A percentile compares a stretch with the other conserved stretches of the same genome.
Conservation (phyloP, 2,329 filamentous ascomycete genomes). For the Stemphylium vesicarium region DNA sequence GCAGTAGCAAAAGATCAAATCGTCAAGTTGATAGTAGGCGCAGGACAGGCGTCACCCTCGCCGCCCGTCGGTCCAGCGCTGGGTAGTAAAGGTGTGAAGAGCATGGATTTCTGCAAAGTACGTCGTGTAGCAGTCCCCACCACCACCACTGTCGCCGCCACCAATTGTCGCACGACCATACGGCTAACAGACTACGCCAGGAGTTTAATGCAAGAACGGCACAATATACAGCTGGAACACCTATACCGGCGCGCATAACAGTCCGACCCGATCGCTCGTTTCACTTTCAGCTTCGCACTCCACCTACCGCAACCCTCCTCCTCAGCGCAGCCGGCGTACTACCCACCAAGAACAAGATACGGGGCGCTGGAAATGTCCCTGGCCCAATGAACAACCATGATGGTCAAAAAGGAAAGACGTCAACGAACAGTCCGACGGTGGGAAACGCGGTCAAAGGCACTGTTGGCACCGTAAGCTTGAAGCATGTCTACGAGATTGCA, state of each 20-base stretch:
- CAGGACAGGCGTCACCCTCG: constrained; percentile 91
- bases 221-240: constrained; percentile 80
- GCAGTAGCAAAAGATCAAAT: constrained; percentile 58
- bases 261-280: constrained; percentile 94
- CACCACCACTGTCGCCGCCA: not conserved
- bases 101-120: constrained; percentile 92
- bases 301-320: constrained; percentile 89
- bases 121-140: not conserved
- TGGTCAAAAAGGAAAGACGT: constrained; percentile 46
- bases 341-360: constrained; percentile 74
- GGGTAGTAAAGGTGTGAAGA: constrained; percentile 97
- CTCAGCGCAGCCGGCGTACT: constrained; percentile 81
- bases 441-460: constrained; percentile 73
- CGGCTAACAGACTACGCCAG: constrained; percentile 54
- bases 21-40: constrained; percentile 97
- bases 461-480: constrained; percentile 86
- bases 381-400: constrained; percentile 53
- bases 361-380: constrained; percentile 67
- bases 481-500: constrained; percentile 97
- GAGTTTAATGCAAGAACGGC: constrained; percentile 96
- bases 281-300: constrained; percentile 89
- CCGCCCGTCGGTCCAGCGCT: constrained; percentile 95
- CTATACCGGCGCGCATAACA: constrained; percentile 87
- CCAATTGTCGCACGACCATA: not conserved
- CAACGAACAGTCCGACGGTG: constrained; percentile 38